phyloP scores from a whole-genome alignment of 495 filamentous ascomycete genomes.

The Penicillium herquei region DNA sequence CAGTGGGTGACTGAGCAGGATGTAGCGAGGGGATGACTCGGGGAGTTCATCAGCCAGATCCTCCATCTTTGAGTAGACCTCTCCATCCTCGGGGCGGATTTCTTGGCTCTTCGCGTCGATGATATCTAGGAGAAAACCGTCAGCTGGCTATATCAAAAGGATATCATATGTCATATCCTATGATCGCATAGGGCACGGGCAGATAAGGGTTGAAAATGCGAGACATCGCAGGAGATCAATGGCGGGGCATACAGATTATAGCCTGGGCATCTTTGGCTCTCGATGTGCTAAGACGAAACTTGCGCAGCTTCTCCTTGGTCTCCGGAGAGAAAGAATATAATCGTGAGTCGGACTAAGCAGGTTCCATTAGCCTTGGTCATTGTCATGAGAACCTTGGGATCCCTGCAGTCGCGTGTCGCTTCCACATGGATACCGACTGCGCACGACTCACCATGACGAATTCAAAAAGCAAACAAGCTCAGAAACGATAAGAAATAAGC shows the following conservation, averaged over 20 bases:
- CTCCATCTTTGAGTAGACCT: constrained; percentile 74
- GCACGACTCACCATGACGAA: neutral
- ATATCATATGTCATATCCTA: neutral
- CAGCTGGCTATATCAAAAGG: neutral
- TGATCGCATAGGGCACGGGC: neutral
- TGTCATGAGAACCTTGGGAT: neutral
- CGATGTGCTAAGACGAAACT: constrained; percentile 89
- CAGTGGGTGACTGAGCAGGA: constrained; percentile 85
- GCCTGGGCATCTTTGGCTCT: constrained; percentile 85
- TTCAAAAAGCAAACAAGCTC: too few relatives aligned
- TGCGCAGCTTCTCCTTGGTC: constrained; percentile 81
- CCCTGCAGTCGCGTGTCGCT: neutral
- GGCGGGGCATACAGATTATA: constrained; percentile 75
- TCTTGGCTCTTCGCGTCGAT: constrained; percentile 88
- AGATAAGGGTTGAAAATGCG: too few relatives aligned
- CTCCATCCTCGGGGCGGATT: constrained; percentile 73
- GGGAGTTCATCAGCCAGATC: constrained; percentile 85
- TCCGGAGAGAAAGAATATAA: constrained; percentile 91
- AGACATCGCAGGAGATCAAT: neutral
- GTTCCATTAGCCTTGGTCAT: constrained; percentile 17
- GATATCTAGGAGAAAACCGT: constrained; percentile 24
- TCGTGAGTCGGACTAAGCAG: constrained; percentile 72
- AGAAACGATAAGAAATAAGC: too few relatives aligned
- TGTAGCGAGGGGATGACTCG: constrained; percentile 84
- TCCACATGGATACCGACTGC: neutral